Base-by-base conservation (phyloP, 2,329 filamentous ascomycete species). In the Anthostomella pinea region DNA sequence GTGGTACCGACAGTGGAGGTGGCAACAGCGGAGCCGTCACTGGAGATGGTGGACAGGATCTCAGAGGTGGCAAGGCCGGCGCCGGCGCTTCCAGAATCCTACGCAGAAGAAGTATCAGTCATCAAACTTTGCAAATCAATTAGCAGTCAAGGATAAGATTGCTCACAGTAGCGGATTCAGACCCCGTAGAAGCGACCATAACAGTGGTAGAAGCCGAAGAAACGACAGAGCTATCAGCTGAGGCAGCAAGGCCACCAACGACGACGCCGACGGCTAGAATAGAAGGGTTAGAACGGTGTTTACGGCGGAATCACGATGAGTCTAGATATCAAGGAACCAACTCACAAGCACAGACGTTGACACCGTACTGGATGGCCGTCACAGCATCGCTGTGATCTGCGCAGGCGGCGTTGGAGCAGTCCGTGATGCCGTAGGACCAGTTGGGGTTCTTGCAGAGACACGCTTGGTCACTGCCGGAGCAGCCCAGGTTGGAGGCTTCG, bases 401-500 rank as follows among this genome's bases (percentile, higher is more conserved):
- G 26, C 56, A 59, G 25, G 45, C 43, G 33, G 49, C 45, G 30
- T 46, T 50, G 36, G 56, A 49, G 37, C 57, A 60, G 43, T 60
- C 57, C 39, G 54, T 48, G 43, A 70, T 64, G 54, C 57, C 60
- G 39, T 54, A 54, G 47, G 68, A 49, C 56, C 69, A 70, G 41
- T 54, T 37, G 39, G 53, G 48, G 48, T 68, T 59, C 13, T 41
- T 46, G 64, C 68, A 70, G 53, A 70, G 68, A 55, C 68, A 70
- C 38, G 50, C 48, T 27, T 48, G 39, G 37, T 67, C 58, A 25
- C 52, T 54, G 36, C 51, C 41, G 3, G 25, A 30, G 61, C 76
- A 80, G 41, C 67, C 66, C 22, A 79, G 67, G 34, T 66, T 55
- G 21, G 46, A 20, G 30, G 65, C 65, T 61, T 72, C 64, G 39